Percentiles rank a stretch among this genome's conserved stretches.
These are phyloP conservation scores for Miscanthus sacchariflorus DNA, from an alignment of 202 grass and related monocot species.

Conservation along the genomic window DNA sequence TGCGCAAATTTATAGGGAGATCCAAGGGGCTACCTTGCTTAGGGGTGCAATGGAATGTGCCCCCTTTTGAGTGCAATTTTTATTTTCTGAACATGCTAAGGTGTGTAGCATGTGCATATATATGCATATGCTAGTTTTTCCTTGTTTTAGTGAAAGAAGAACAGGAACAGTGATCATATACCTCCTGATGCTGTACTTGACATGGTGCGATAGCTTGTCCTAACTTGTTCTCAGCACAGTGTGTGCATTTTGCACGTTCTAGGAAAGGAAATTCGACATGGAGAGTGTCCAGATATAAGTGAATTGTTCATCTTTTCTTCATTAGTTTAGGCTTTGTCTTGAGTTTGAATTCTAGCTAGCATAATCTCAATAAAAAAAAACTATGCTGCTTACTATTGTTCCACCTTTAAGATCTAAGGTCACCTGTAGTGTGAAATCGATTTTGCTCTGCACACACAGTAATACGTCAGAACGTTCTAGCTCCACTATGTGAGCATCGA, in stretches of 20 bases:
- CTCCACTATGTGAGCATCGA: no score
- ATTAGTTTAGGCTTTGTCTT: no score
- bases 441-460: no score
- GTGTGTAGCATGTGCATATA: neutral
- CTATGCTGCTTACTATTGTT: no score
- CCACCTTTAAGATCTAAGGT: no score
- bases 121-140: neutral
- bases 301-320: no score
- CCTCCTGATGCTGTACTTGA: neutral
- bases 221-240: neutral
- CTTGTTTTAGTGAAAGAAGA: neutral
- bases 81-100: neutral
- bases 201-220: neutral
- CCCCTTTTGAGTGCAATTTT: neutral
- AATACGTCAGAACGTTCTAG: no score
- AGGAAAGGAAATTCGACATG: no score
- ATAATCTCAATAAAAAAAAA: no score
- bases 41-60: neutral
- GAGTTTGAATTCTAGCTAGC: no score
- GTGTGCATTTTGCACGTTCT: neutral
- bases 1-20: slow-evolving; percentile 39
- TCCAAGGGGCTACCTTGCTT: neutral
- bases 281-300: no score
- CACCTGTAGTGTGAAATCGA: no score
- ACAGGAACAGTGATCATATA: neutral